Conservation (phyloP, 1,284 basidiomycete species). For the Coriolopsis trogii region DNA sequence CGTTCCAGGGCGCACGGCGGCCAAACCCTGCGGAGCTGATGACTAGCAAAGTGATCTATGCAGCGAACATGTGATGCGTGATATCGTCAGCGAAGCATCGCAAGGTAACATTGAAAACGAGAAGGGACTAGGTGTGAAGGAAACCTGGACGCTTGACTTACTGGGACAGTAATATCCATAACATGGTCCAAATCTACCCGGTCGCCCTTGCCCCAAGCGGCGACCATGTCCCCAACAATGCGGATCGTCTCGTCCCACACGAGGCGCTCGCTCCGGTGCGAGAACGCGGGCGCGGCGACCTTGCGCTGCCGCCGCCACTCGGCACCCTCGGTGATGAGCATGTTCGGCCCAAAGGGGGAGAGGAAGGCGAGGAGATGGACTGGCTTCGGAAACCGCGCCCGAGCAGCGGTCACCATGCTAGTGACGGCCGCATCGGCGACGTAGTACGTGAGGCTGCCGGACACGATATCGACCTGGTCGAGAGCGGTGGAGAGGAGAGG, state of each 20-base stretch:
- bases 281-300: constrained; percentile 45
- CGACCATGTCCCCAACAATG: constrained; percentile 40
- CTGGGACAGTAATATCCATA: constrained; percentile 48
- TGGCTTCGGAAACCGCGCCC: constrained; percentile 39
- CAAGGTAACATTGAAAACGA: too few species aligned
- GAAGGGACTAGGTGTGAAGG: too few species aligned
- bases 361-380: constrained; percentile 35
- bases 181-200: constrained; percentile 36
- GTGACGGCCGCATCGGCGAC: constrained; percentile 27
- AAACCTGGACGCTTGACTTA: too few species aligned
- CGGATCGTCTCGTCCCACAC: constrained; percentile 58
- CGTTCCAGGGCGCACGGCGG: constrained; percentile 51
- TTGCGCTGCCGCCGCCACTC: constrained; percentile 64
- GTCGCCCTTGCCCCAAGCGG: constrained; percentile 22
- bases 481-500: background rate
- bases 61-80: too few species aligned
- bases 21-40: constrained; percentile 65
- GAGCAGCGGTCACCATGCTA: constrained; percentile 23
- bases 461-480: background rate
- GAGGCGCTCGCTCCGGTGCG: constrained; percentile 50
- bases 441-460: constrained; percentile 6
- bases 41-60: constrained; percentile 58
- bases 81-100: background rate
- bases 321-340: constrained; percentile 58
- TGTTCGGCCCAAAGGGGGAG: constrained; percentile 50